A percentile compares a stretch with the other conserved stretches of the same genome.
Evolutionary conservation across 768 basidiomycete genomes (phyloP).

Genomic region (Phlegmacium glaucopus): DNA sequence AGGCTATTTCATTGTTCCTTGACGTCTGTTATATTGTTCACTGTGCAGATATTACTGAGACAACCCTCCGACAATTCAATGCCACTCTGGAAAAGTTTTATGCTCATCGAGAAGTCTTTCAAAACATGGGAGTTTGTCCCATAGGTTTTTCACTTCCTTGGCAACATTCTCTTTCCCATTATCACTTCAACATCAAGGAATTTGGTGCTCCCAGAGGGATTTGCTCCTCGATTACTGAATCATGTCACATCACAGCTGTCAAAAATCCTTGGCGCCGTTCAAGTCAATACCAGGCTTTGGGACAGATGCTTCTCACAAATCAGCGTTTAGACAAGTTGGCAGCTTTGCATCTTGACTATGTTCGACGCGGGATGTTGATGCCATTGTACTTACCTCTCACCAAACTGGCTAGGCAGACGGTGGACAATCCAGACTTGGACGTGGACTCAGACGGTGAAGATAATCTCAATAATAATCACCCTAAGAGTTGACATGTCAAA

Average conservation of each 20-base stretch:
- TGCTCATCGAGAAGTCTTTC: conserved; percentile 17
- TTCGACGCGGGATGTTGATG: background rate
- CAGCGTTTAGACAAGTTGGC: conserved; percentile 16
- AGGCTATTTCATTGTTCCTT: conserved; percentile 13
- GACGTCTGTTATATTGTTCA: conserved; percentile 28
- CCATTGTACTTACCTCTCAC: too few species aligned
- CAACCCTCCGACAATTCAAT: conserved; percentile 12
- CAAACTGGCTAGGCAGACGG: too few species aligned
- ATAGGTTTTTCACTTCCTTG: conserved; percentile 23
- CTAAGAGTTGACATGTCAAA: too few species aligned
- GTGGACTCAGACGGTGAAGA: too few species aligned
- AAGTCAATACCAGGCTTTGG: conserved; percentile 17
- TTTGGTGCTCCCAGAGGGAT: conserved; percentile 32
- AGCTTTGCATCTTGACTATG: background rate
- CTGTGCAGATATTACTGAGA: conserved; percentile 9
- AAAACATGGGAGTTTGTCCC: conserved; percentile 12
- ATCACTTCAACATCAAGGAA: conserved; percentile 12
- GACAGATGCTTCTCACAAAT: conserved; percentile 25
- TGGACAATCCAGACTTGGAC: too few species aligned
- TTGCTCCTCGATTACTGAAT: conserved; percentile 34
- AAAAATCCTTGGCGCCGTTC: conserved; percentile 29
- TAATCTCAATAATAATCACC: too few species aligned
- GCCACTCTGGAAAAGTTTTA: conserved; percentile 16
- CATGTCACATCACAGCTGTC: conserved; percentile 31
- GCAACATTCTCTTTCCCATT: conserved; percentile 31